These are phyloP conservation scores for Rhodotorula sp. DNA, from an alignment of 1,284 basidiomycete genomes.

Conservation along the genomic window DNA sequence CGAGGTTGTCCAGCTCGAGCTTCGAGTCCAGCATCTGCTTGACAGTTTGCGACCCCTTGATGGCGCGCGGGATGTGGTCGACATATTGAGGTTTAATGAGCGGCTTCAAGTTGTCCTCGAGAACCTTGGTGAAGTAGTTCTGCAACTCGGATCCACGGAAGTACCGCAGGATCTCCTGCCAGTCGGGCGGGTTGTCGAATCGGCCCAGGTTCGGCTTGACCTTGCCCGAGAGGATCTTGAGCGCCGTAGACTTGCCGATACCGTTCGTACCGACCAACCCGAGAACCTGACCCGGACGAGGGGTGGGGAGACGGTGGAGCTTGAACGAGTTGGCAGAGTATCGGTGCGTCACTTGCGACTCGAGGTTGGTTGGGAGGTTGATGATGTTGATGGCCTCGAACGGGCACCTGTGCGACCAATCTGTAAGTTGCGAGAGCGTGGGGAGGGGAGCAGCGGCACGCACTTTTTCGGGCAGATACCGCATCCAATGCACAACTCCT, in stretches of 20 bases:
- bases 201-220: constrained; percentile 88
- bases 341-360: constrained; percentile 90
- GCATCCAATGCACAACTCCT: constrained; percentile 72
- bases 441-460: constrained; percentile 46
- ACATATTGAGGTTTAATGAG: constrained; percentile 99
- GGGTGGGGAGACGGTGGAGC: constrained; percentile 90
- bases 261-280: constrained; percentile 96
- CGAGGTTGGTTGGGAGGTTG: constrained; percentile 92
- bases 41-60: constrained; percentile 85
- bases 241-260: constrained; percentile 94
- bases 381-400: constrained; percentile 97
- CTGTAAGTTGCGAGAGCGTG: not conserved
- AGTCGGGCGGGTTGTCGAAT: constrained; percentile 94
- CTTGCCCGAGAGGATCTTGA: constrained; percentile 93
- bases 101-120: constrained; percentile 95
- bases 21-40: constrained; percentile 79
- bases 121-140: constrained; percentile 98
- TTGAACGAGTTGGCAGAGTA: constrained; percentile 98
- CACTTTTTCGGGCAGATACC: constrained; percentile 99
- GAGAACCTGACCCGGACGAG: constrained; percentile 90
- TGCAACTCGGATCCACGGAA: constrained; percentile 96
- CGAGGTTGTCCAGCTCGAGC: constrained; percentile 81
- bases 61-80: constrained; percentile 91
- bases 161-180: constrained; percentile 95
- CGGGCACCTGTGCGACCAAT: constrained; percentile 66